phyloP scores from a whole-genome alignment of 257 asterid genomes.

The Perilla frutescens region DNA sequence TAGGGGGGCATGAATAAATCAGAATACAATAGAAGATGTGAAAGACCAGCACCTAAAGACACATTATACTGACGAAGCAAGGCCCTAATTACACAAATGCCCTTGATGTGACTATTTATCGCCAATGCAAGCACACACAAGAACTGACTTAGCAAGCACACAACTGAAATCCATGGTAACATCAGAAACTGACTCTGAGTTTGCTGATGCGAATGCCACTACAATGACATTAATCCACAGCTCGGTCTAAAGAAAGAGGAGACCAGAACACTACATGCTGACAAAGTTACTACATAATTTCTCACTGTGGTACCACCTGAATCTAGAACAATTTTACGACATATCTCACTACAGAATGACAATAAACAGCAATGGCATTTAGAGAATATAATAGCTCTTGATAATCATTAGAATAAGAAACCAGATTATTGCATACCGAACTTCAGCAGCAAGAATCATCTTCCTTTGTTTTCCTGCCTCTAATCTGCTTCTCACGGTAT shows the following conservation, averaged over 20 bases:
- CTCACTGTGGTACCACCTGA: neutral
- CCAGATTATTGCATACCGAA: conserved; percentile 57
- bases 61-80: neutral
- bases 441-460: conserved; percentile 70
- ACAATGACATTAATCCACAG: neutral
- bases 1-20: neutral
- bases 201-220: neutral
- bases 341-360: conserved; percentile 18
- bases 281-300: neutral
- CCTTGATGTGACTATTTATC: neutral
- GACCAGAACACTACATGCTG: neutral
- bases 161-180: neutral
- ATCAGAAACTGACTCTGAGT: neutral
- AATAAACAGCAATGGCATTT: neutral
- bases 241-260: neutral
- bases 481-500: conserved; percentile 55
- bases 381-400: neutral
- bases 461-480: conserved; percentile 68
- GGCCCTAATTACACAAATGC: neutral
- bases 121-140: neutral
- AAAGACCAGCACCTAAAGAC: neutral
- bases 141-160: neutral
- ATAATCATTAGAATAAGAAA: neutral
- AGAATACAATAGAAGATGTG: neutral
- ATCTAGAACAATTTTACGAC: neutral